phyloP scores from a whole-genome alignment of 2,329 filamentous ascomycete genomes.

The Pseudopithomyces chartarum region DNA sequence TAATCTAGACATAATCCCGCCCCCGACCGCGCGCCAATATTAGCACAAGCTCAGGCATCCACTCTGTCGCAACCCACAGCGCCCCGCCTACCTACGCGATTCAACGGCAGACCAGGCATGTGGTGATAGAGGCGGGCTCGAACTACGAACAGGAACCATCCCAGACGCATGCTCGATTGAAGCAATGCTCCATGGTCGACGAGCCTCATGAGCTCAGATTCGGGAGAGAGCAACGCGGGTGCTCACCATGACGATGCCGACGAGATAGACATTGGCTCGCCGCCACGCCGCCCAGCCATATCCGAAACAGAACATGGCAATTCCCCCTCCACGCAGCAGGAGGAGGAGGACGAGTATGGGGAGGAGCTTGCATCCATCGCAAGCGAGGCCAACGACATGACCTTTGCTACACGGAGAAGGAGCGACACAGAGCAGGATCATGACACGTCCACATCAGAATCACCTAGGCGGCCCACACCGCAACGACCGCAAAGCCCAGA shows the following conservation, averaged over 20 bases:
- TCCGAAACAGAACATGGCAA: conserved; percentile 8
- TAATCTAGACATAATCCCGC: neutral
- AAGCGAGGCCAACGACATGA: conserved; percentile 32
- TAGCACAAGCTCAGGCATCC: conserved; percentile 12
- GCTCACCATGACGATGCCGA: conserved; percentile 60
- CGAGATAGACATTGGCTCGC: conserved; percentile 52
- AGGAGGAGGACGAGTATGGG: conserved; percentile 21
- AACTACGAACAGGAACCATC: neutral
- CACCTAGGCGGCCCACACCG: conserved; percentile 18
- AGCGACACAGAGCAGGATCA: conserved; percentile 27
- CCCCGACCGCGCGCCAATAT: neutral
- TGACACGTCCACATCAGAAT: conserved; percentile 27
- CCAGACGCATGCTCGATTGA: conserved; percentile 31
- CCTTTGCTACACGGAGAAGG: conserved; percentile 37
- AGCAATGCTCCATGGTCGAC: conserved; percentile 59
- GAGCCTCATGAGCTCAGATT: conserved; percentile 72
- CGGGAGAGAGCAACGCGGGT: conserved; percentile 65
- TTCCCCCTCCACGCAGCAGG: conserved; percentile 7
- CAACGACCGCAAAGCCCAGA: conserved; percentile 64
- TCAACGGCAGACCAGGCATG: conserved; percentile 11
- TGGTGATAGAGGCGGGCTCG: conserved; percentile 3
- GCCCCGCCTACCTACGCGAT: conserved; percentile 16
- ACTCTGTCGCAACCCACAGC: conserved; percentile 12
- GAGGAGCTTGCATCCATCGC: conserved; percentile 29
- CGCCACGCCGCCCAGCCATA: conserved; percentile 56